Percentiles rank a stretch among this genome's conserved stretches.
phyloP scores from a whole-genome alignment of 768 basidiomycete genomes.

The Kwoniella sp. region DNA sequence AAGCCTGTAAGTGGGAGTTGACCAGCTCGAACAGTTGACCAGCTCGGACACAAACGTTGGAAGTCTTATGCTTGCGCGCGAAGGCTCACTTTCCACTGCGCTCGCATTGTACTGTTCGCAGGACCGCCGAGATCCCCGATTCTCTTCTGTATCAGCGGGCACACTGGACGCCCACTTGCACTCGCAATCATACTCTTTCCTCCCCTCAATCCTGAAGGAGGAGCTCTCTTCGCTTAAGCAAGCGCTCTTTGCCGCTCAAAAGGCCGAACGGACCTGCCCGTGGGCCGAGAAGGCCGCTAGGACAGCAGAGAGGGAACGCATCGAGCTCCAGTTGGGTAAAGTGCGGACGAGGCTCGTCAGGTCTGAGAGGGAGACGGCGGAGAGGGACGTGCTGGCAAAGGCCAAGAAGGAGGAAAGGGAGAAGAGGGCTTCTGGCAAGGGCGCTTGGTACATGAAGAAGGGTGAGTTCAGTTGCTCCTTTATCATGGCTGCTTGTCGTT shows the following conservation, averaged over 20 bases:
- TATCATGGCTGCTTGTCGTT: background rate
- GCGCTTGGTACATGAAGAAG: conserved; percentile 81
- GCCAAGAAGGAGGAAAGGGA: conserved; percentile 65
- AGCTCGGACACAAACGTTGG: too few species aligned
- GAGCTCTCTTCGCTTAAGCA: conserved; percentile 71
- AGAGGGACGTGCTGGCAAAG: conserved; percentile 67
- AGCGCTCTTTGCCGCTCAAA: conserved; percentile 70
- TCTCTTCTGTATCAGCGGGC: conserved; percentile 69
- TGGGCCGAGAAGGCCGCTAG: conserved; percentile 60
- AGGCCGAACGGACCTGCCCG: conserved; percentile 55
- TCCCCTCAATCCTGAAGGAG: conserved; percentile 65
- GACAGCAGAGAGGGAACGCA: conserved; percentile 67
- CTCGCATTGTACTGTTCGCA: conserved; percentile 55
- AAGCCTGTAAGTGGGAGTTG: conserved; percentile 62
- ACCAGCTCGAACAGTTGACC: too few species aligned
- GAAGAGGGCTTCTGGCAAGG: conserved; percentile 76
- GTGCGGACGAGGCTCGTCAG: conserved; percentile 76
- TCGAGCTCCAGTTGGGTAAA: conserved; percentile 75
- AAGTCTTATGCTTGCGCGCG: background rate
- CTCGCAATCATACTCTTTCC: conserved; percentile 72
- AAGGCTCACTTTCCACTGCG: background rate
- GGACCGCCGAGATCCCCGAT: conserved; percentile 85
- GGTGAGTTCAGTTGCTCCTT: conserved; percentile 60
- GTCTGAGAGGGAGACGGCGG: conserved; percentile 70
- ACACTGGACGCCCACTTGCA: conserved; percentile 69